phyloP scores from a whole-genome alignment of 768 basidiomycete species.

The Trametes cubensis region DNA sequence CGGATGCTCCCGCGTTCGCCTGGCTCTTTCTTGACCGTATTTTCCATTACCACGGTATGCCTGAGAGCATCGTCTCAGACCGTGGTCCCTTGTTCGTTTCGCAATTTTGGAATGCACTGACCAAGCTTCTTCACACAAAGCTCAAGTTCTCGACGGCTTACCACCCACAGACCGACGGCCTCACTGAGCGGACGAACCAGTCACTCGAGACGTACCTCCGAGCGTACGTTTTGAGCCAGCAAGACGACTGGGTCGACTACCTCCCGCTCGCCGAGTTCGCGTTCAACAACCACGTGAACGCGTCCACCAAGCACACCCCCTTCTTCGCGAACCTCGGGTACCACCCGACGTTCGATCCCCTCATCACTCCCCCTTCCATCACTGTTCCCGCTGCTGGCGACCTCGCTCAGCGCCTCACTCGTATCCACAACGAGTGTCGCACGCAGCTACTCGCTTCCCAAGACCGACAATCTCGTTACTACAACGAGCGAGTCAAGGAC shows the following conservation, averaged over 20 bases:
- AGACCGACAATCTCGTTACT: conserved; percentile 33
- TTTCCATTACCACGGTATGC: conserved; percentile 26
- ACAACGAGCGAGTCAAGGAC: conserved; percentile 32
- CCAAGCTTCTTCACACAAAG: conserved; percentile 18
- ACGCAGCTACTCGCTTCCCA: conserved; percentile 38
- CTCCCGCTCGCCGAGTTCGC: conserved; percentile 46
- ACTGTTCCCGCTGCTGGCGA: conserved; percentile 39
- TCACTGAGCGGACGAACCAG: conserved; percentile 43
- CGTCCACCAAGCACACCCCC: conserved; percentile 32
- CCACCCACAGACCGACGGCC: conserved; percentile 48
- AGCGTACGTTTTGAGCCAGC: conserved; percentile 40
- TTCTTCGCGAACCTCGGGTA: conserved; percentile 16
- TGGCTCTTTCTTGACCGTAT: conserved; percentile 21
- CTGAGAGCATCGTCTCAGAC: conserved; percentile 26
- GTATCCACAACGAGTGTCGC: conserved; percentile 39
- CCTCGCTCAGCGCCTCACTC: conserved; percentile 33
- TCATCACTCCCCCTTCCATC: conserved; percentile 32
- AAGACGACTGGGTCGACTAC: conserved; percentile 46
- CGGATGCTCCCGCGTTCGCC: conserved; percentile 19
- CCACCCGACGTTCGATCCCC: conserved; percentile 32
- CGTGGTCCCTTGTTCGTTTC: conserved; percentile 22
- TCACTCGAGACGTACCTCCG: conserved; percentile 43
- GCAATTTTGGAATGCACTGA: conserved; percentile 13
- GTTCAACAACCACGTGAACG: conserved; percentile 42
- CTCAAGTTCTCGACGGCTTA: conserved; percentile 40